Evolutionary conservation across 1,284 basidiomycete genomes (phyloP).

Genomic region (Cryptococcus sp.): DNA sequence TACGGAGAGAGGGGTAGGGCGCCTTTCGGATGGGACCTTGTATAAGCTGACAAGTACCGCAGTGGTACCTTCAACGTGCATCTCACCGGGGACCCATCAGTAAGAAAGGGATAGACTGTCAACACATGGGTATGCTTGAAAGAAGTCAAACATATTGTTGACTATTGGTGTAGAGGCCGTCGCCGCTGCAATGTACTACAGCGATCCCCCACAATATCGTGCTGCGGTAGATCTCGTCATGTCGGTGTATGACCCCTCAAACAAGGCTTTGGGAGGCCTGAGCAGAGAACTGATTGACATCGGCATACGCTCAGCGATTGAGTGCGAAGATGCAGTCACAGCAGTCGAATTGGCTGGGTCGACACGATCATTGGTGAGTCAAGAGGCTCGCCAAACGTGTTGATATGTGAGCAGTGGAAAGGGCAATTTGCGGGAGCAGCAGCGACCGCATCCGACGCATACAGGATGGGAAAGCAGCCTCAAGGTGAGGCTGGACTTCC

Average conservation of each 20-base stretch:
- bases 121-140: conserved; percentile 21
- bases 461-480: conserved; percentile 14
- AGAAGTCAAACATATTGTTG: not conserved
- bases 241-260: conserved; percentile 10
- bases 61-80: conserved; percentile 14
- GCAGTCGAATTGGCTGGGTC: conserved; percentile 29
- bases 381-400: not conserved
- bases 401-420: conserved; percentile 30
- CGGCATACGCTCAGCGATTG: conserved; percentile 30
- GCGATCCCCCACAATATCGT: conserved; percentile 17
- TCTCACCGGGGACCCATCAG: conserved; percentile 3
- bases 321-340: conserved; percentile 4
- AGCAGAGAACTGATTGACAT: conserved; percentile 38
- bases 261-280: conserved; percentile 22
- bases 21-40: conserved; percentile 3
- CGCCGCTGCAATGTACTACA: conserved; percentile 24
- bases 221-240: conserved; percentile 21
- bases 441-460: conserved; percentile 27
- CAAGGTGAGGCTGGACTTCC: conserved; percentile 12
- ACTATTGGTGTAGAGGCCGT: conserved; percentile 20
- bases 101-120: conserved; percentile 30
- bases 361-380: conserved; percentile 18
- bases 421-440: conserved; percentile 33
- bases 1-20: conserved; percentile 39
- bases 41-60: not conserved